Conservation (phyloP, 345 rosid genomes). For the Anastatica hierochuntica region DNA sequence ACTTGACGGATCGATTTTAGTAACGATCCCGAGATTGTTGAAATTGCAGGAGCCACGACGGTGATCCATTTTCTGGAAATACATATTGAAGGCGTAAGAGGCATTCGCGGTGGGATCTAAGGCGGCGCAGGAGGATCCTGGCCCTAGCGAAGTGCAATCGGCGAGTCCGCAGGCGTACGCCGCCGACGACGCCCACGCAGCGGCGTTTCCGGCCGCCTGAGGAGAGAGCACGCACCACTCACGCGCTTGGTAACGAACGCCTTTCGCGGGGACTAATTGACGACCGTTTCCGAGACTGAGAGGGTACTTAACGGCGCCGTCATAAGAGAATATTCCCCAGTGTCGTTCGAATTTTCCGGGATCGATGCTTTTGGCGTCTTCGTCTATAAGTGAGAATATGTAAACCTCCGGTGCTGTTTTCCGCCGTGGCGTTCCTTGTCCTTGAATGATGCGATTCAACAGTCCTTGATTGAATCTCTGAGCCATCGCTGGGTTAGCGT, state of each 20-base stretch:
- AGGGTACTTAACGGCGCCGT: slow-evolving; percentile 58
- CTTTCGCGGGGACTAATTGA: slow-evolving; percentile 42
- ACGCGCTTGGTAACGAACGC: slow-evolving; percentile 46
- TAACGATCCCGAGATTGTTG: slow-evolving; percentile 23
- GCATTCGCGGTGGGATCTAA: slow-evolving; percentile 44
- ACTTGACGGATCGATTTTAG: slow-evolving; percentile 46
- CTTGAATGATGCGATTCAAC: slow-evolving; percentile 36
- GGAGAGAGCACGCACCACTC: slow-evolving; percentile 66
- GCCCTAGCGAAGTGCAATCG: slow-evolving; percentile 61
- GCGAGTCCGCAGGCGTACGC: slow-evolving; percentile 54
- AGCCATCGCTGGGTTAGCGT: slow-evolving; percentile 48
- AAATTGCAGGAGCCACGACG: slow-evolving; percentile 42
- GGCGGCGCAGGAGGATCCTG: slow-evolving; percentile 44
- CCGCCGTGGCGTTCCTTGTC: slow-evolving; percentile 67
- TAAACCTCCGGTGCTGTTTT: slow-evolving; percentile 55
- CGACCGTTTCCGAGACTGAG: slow-evolving; percentile 37
- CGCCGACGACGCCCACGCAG: background rate
- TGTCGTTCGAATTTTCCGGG: slow-evolving; percentile 79
- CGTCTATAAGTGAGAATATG: slow-evolving; percentile 68
- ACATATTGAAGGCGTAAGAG: slow-evolving; percentile 69
- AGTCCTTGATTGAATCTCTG: slow-evolving; percentile 79
- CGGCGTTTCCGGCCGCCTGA: slow-evolving; percentile 23
- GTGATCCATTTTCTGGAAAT: slow-evolving; percentile 63
- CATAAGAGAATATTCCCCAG: slow-evolving; percentile 70
- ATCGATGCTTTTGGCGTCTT: slow-evolving; percentile 60